Conservation (phyloP, 345 rosid species). For the Euphorbia peplus region DNA sequence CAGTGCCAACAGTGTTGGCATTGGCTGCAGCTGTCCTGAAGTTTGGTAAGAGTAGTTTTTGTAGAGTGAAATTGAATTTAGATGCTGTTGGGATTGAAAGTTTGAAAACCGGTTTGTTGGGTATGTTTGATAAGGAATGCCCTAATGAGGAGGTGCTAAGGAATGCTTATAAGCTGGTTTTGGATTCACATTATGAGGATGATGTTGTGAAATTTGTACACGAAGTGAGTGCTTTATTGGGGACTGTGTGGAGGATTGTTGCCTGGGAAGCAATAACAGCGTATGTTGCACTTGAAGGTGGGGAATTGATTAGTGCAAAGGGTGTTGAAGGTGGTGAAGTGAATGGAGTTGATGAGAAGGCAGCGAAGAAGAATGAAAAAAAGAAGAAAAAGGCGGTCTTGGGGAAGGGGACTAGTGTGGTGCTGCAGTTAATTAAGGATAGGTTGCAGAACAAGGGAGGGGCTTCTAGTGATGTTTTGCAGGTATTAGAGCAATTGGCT, state of each 20-base stretch:
- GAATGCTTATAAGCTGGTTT: constrained; percentile 30
- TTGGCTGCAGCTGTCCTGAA: constrained; percentile 40
- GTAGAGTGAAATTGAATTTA: constrained; percentile 43
- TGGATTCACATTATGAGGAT: constrained; percentile 32
- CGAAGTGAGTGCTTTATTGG: constrained; percentile 40
- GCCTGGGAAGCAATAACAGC: constrained; percentile 76
- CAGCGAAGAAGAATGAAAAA: constrained; percentile 54
- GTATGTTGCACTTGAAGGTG: constrained; percentile 57
- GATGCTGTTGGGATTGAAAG: constrained; percentile 33
- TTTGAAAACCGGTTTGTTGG: constrained; percentile 32
- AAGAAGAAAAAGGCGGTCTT: constrained; percentile 58
- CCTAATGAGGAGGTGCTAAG: constrained; percentile 24
- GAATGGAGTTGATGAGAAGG: constrained; percentile 36
- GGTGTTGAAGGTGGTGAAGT: constrained; percentile 29
- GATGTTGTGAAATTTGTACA: constrained; percentile 51
- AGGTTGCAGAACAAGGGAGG: constrained; percentile 28
- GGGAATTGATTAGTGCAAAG: constrained; percentile 36
- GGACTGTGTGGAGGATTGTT: constrained; percentile 60
- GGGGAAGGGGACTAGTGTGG: constrained; percentile 69
- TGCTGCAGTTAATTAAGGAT: constrained; percentile 67
- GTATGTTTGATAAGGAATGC: constrained; percentile 29
- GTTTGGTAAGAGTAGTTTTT: constrained; percentile 53
- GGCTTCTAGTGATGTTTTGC: constrained; percentile 27
- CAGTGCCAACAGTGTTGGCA: constrained; percentile 16
- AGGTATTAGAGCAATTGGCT: constrained; percentile 39